A percentile compares a stretch with the other conserved stretches of the same genome.
Evolutionary conservation across 2,329 filamentous ascomycete genomes (phyloP).

Genomic region (Pseudonectria buxi): DNA sequence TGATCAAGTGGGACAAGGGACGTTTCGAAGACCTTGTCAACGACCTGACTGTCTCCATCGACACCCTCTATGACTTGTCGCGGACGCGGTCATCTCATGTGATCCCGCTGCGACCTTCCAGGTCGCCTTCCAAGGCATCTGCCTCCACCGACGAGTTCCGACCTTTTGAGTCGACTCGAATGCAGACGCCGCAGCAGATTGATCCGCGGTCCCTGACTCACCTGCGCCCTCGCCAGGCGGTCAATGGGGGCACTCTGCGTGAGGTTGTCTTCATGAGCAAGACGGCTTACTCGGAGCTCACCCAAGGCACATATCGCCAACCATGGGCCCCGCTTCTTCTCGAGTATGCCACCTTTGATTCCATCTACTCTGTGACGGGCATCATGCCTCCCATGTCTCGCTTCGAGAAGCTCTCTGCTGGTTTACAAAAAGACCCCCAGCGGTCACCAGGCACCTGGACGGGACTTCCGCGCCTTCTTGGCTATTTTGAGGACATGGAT

Average conservation of each 20-base stretch:
- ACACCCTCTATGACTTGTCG: constrained; percentile 72
- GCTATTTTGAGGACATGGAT: constrained; percentile 69
- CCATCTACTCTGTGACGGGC: constrained; percentile 55
- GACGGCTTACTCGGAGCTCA: constrained; percentile 44
- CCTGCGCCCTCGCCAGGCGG: constrained; percentile 35
- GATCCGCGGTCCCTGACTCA: constrained; percentile 47
- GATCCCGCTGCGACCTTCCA: constrained; percentile 23
- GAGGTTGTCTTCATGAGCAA: constrained; percentile 45
- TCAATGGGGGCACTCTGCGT: constrained; percentile 28
- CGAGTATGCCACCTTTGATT: constrained; percentile 62
- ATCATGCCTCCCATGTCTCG: constrained; percentile 59
- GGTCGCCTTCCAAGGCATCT: constrained; percentile 29
- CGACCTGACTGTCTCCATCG: constrained; percentile 70
- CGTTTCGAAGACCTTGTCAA: constrained; percentile 68
- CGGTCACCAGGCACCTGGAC: constrained; percentile 51
- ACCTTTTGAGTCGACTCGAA: constrained; percentile 52
- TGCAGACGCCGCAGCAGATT: constrained; percentile 55
- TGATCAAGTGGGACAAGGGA: constrained; percentile 62
- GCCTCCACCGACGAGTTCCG: constrained; percentile 38
- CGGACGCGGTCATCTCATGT: constrained; percentile 50
- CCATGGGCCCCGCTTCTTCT: constrained; percentile 55
- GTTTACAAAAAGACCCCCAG: constrained; percentile 48
- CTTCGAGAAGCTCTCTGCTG: constrained; percentile 56
- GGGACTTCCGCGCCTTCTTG: constrained; percentile 54
- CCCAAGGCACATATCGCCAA: constrained; percentile 33